Conservation (phyloP, 2,329 filamentous ascomycete species). For the Rhytidhysteron rufulum region DNA sequence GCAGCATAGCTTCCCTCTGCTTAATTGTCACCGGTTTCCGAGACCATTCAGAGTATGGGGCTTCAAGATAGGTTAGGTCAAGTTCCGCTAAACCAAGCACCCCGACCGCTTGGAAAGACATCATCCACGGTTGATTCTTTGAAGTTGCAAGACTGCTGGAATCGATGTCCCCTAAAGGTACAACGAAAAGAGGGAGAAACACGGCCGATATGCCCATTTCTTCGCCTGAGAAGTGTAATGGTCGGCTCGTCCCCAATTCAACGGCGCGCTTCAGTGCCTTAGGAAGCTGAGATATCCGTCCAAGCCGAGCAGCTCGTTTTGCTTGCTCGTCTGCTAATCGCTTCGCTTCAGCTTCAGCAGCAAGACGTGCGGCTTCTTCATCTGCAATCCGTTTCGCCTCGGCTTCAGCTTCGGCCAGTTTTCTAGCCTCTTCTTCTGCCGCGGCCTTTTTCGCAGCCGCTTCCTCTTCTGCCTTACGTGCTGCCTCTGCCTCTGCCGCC, state of each 20-base stretch:
- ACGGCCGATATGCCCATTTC: conserved; percentile 36
- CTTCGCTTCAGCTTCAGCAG: conserved; percentile 20
- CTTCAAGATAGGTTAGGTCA: conserved; percentile 28
- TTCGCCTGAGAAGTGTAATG: conserved; percentile 35
- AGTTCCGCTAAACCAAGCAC: conserved; percentile 39
- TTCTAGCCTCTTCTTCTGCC: conserved; percentile 25
- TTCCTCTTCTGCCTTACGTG: conserved; percentile 21
- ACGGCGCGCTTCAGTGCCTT: conserved; percentile 34
- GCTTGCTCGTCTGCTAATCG: conserved; percentile 19
- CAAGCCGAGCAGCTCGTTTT: conserved; percentile 27
- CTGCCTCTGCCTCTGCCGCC: conserved; percentile 22
- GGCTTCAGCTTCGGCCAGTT: conserved; percentile 22
- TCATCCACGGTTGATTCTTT: conserved; percentile 29
- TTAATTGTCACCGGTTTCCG: conserved; percentile 29
- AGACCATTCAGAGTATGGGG: conserved; percentile 34
- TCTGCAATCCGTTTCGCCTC: conserved; percentile 21
- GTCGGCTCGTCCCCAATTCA: conserved; percentile 32
- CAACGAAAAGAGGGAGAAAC: conserved; percentile 36
- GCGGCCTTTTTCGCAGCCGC: conserved; percentile 21
- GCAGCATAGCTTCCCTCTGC: conserved; percentile 33
- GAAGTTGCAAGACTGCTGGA: conserved; percentile 5
- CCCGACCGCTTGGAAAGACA: conserved; percentile 37
- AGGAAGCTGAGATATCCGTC: conserved; percentile 32
- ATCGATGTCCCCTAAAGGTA: conserved; percentile 27
- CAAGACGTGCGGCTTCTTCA: conserved; percentile 25